Percentiles rank a stretch among this genome's conserved stretches.
phyloP scores from a whole-genome alignment of 2,329 filamentous ascomycete species.

The Aspergillus tamarii region DNA sequence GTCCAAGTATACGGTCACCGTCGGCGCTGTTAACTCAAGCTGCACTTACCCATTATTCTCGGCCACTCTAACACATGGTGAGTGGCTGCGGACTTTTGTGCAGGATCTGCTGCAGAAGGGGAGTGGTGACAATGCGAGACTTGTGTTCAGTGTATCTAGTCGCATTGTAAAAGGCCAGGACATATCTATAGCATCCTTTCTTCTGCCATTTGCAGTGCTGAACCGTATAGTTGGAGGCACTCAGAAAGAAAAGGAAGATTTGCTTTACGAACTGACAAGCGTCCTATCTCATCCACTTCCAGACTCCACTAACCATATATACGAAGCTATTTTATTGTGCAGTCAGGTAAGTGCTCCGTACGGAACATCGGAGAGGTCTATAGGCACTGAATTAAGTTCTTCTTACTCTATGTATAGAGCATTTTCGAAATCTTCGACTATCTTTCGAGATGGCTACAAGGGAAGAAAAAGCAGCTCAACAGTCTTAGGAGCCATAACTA shows the following conservation, averaged over 20 bases:
- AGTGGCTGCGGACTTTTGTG: conserved; percentile 81
- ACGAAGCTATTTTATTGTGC: conserved; percentile 78
- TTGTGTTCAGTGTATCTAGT: conserved; percentile 79
- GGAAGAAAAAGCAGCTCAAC: conserved; percentile 63
- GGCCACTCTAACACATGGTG: conserved; percentile 67
- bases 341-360: conserved; percentile 69
- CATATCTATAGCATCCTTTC: conserved; percentile 80
- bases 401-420: conserved; percentile 56
- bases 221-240: conserved; percentile 79
- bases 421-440: conserved; percentile 93
- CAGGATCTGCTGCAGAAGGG: conserved; percentile 80
- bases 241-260: conserved; percentile 63
- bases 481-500: conserved; percentile 30
- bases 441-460: conserved; percentile 84
- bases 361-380: neutral
- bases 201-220: conserved; percentile 83
- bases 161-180: conserved; percentile 86
- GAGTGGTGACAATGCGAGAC: conserved; percentile 71
- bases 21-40: conserved; percentile 57
- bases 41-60: conserved; percentile 79
- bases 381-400: neutral
- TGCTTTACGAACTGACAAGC: conserved; percentile 72
- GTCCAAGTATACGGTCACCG: conserved; percentile 77
- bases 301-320: conserved; percentile 59
- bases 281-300: conserved; percentile 70